phyloP scores from a whole-genome alignment of 352 stramenopile species.

The Globisporangium recalcitrans region DNA sequence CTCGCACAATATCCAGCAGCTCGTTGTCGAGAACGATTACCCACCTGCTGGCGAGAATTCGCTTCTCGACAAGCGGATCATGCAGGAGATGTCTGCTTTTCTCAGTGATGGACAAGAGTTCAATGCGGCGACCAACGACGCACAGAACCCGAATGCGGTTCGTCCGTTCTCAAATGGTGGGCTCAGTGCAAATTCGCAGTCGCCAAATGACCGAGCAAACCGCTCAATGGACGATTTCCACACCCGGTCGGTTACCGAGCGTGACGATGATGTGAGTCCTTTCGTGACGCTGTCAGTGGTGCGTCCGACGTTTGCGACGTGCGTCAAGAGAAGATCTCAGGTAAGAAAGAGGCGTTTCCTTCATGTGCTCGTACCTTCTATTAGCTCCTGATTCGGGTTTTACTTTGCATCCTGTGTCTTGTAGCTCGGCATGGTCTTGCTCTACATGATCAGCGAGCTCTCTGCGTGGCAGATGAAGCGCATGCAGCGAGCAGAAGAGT shows the following conservation, averaged over 20 bases:
- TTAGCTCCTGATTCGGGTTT: slow-evolving; percentile 6
- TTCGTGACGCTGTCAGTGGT: slow-evolving; percentile 12
- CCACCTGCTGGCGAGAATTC: slow-evolving; percentile 28
- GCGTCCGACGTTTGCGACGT: slow-evolving; percentile 26
- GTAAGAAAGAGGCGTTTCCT: slow-evolving; percentile 20
- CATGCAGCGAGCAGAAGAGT: slow-evolving; percentile 80
- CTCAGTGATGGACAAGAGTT: slow-evolving; percentile 22
- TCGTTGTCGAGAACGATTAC: slow-evolving; percentile 41
- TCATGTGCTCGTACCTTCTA: neutral
- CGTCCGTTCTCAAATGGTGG: neutral
- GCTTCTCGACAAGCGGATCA: slow-evolving; percentile 41
- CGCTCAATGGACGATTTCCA: neutral
- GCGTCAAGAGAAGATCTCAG: slow-evolving; percentile 69
- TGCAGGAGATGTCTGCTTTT: slow-evolving; percentile 45
- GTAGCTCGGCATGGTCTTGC: slow-evolving; percentile 66
- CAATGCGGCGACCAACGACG: neutral
- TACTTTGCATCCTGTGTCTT: slow-evolving; percentile 7
- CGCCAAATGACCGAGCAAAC: neutral
- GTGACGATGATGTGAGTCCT: slow-evolving; percentile 5
- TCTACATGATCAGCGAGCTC: slow-evolving; percentile 71
- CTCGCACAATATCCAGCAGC: slow-evolving; percentile 36
- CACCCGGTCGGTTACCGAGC: neutral
- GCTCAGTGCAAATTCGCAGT: neutral
- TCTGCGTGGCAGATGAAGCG: slow-evolving; percentile 87
- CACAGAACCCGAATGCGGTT: slow-evolving; percentile 9